Percentiles rank a stretch among this genome's conserved stretches.
These are phyloP conservation scores for Nothophoma quercina DNA, from an alignment of 2,329 filamentous ascomycete genomes.

Conservation along the genomic window DNA sequence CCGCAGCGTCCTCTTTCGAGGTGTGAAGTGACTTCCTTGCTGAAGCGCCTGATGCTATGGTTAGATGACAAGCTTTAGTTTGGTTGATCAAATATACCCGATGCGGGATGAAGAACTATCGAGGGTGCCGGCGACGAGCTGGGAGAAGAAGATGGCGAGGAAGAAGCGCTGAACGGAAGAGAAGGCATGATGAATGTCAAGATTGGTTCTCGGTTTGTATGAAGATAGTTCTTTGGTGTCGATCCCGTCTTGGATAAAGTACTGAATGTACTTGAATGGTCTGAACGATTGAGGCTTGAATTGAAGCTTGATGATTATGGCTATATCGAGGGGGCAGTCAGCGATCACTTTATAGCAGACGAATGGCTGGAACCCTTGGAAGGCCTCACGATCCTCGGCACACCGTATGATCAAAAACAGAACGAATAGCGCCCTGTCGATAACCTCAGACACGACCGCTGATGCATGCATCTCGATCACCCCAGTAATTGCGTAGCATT, in stretches of 20 bases:
- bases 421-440: constrained; percentile 38
- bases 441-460: constrained; percentile 35
- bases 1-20: constrained; percentile 40
- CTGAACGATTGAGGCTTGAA: constrained; percentile 31
- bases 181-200: constrained; percentile 45
- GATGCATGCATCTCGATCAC: constrained; percentile 46
- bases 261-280: constrained; percentile 17
- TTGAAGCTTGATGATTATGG: constrained; percentile 34
- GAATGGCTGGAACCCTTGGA: constrained; percentile 20
- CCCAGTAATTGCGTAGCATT: constrained; percentile 34
- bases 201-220: constrained; percentile 36
- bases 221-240: constrained; percentile 42
- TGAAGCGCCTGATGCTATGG: constrained; percentile 41
- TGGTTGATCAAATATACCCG: constrained; percentile 52
- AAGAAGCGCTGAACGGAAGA: constrained; percentile 47
- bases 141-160: constrained; percentile 47
- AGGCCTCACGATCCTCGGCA: constrained; percentile 29
- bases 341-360: constrained; percentile 43
- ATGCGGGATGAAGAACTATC: constrained; percentile 50
- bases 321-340: constrained; percentile 36
- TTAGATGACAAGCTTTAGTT: constrained; percentile 47
- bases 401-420: constrained; percentile 44
- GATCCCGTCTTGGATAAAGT: constrained; percentile 37
- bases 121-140: constrained; percentile 43
- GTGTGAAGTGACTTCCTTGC: constrained; percentile 46